Percentiles rank a stretch among this genome's conserved stretches.
These are phyloP conservation scores for Auxenochlorella protothecoides DNA, from an alignment of 139 green algal species.

Conservation along the genomic window DNA sequence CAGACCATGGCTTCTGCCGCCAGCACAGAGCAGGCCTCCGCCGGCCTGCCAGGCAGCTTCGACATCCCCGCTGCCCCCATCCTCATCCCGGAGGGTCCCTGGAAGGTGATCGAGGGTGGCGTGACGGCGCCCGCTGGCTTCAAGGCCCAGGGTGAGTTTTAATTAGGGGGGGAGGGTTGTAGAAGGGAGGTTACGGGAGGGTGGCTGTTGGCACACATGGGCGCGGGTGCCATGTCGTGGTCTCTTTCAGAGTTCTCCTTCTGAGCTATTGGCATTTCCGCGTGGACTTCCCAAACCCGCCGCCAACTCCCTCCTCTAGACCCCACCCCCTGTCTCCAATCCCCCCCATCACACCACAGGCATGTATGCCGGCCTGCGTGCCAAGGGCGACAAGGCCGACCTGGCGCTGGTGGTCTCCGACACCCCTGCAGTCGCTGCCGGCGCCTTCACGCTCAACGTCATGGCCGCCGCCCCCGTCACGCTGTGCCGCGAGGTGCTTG, in stretches of 20 bases:
- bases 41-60: conserved; percentile 37
- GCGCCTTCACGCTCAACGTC: conserved; percentile 92
- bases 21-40: not conserved
- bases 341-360: conserved; percentile 34
- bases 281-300: too few species aligned
- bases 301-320: not conserved
- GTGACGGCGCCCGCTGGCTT: conserved; percentile 83
- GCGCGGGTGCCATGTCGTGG: too few species aligned
- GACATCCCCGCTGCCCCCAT: conserved; percentile 73
- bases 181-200: too few species aligned
- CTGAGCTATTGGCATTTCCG: too few species aligned
- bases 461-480: conserved; percentile 89
- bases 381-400: conserved; percentile 76
- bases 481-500: conserved; percentile 85
- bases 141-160: conserved; percentile 50
- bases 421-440: conserved; percentile 51
- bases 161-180: not conserved
- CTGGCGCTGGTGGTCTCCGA: conserved; percentile 83
- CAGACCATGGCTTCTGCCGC: too few species aligned
- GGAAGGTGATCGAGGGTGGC: conserved; percentile 72
- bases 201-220: too few species aligned
- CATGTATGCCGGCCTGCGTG: conserved; percentile 71
- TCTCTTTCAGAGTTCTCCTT: too few species aligned
- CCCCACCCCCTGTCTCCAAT: not conserved
- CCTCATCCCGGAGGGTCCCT: conserved; percentile 79